A percentile compares a stretch with the other conserved stretches of the same genome.
These are phyloP conservation scores for Udeniomyces megalosporus DNA, from an alignment of 768 basidiomycete species.

Conservation along the genomic window DNA sequence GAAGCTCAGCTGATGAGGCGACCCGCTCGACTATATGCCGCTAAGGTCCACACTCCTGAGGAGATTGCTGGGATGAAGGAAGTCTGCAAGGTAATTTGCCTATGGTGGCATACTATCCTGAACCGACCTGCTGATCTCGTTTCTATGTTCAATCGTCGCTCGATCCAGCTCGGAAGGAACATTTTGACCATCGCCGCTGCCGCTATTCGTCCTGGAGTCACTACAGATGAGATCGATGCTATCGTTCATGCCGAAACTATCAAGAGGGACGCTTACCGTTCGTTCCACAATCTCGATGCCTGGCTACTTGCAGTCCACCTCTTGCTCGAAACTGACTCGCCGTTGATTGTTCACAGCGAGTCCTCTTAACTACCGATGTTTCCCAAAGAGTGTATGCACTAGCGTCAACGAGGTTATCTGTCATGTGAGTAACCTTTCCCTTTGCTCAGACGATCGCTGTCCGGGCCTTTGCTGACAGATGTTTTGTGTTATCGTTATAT, in stretches of 20 bases:
- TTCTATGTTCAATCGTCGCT: background rate
- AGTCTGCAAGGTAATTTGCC: constrained; percentile 55
- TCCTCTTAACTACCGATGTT: constrained; percentile 75
- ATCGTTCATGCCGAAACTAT: constrained; percentile 85
- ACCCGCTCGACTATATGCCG: constrained; percentile 25
- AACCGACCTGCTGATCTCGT: constrained; percentile 1
- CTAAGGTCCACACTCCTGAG: constrained; percentile 44
- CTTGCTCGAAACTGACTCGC: too few species aligned
- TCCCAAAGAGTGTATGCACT: constrained; percentile 95
- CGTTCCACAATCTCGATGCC: background rate
- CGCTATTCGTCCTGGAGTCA: constrained; percentile 72
- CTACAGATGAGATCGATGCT: constrained; percentile 86
- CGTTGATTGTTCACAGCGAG: constrained; percentile 44
- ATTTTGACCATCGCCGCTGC: constrained; percentile 86
- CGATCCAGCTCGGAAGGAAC: constrained; percentile 62
- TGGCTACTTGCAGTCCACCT: background rate
- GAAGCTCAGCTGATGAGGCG: constrained; percentile 6
- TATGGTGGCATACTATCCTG: too few species aligned
- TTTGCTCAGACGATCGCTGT: too few species aligned
- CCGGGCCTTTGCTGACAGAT: too few species aligned
- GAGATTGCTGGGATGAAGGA: constrained; percentile 81
- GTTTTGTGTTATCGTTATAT: background rate
- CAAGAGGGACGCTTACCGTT: constrained; percentile 69
- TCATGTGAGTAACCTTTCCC: constrained; percentile 45
- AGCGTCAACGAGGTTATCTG: constrained; percentile 90